Base-by-base conservation (phyloP, 805 yeast genomes). In the Lipomyces chichibuensis region DNA sequence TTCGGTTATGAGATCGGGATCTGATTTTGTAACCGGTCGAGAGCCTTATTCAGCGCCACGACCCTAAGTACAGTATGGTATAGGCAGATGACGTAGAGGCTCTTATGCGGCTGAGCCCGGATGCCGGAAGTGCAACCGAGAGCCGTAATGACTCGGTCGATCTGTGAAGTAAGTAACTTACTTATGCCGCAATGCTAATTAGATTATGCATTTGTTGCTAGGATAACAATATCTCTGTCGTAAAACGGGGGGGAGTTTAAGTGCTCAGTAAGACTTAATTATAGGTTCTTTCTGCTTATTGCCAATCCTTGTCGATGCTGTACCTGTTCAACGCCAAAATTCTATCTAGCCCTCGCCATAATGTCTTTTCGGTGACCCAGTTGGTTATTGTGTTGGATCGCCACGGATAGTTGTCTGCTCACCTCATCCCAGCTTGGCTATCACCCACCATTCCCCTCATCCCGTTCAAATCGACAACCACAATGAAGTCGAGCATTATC, bases 401-500 rank as follows among this genome's bases (percentile, higher is more conserved):
- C 20, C 49, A n/a, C 17, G 5, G 5, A 37, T 3, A n/a, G 43
- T 14, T 37, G 49, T 43, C 49, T n/a, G 49, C 49, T n/a, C 4
- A n/a, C n/a, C 49, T 43, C 23, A 43, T 8, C n/a, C 49, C 20
- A 5, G 23, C 49, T 43, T 7, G 49, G 11, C 49, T 43, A 43
- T 43, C 23, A 43, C 20, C 58, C 43, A 46, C 46, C 51, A 6
- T 29, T 33, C 29, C 23, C 32, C 29, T 9, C 13, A 20, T 33
- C 23, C 61, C 32, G 7, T 54, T 5, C 20, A 46, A 33, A 17
- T 23, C 25, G 52, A 20, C 25, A 9, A 20, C 51, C 29, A 46
- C 57, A 11, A 66, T 66, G 69, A 66, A 66, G 69, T 55, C 62
- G 39, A 32, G 64, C 27, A 17, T 66, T 55, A 20, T 66, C 49